Evolutionary conservation across 257 asterid genomes (phyloP).

Genomic region (Parsonsia alboflavescens): DNA sequence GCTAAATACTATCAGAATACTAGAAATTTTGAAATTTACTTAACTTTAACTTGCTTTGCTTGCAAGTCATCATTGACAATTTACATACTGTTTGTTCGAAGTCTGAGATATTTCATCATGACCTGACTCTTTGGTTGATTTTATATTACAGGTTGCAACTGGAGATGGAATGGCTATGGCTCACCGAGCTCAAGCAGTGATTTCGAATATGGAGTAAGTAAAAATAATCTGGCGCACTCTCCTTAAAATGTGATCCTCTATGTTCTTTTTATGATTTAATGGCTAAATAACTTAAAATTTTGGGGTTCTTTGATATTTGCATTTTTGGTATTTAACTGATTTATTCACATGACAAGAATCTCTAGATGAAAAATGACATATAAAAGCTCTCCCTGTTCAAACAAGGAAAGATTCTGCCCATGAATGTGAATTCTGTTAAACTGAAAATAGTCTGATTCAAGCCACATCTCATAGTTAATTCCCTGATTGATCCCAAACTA

Average conservation of each 20-base stretch:
- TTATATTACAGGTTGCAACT: slow-evolving; percentile 70
- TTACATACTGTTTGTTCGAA: not conserved
- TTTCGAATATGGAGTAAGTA: slow-evolving; percentile 98
- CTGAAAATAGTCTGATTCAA: not conserved
- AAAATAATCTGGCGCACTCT: slow-evolving; percentile 18
- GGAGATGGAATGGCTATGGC: slow-evolving; percentile 99
- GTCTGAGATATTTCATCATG: not conserved
- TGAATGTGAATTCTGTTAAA: not conserved
- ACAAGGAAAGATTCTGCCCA: not conserved
- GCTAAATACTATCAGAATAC: not conserved
- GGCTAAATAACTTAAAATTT: not conserved
- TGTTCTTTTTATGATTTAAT: not conserved
- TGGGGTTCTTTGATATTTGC: not conserved
- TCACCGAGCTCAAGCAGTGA: slow-evolving; percentile 92
- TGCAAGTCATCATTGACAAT: not conserved
- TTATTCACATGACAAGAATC: not conserved
- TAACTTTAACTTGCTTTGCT: not conserved
- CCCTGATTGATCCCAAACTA: not conserved
- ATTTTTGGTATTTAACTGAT: not conserved
- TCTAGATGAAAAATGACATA: not conserved
- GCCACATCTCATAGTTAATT: not conserved
- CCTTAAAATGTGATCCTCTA: not conserved
- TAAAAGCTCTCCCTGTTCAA: not conserved
- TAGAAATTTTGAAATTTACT: not conserved
- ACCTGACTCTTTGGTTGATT: not conserved